Evolutionary conservation across 805 yeast species (phyloP).

Genomic region (Naumovozyma dairenensis): DNA sequence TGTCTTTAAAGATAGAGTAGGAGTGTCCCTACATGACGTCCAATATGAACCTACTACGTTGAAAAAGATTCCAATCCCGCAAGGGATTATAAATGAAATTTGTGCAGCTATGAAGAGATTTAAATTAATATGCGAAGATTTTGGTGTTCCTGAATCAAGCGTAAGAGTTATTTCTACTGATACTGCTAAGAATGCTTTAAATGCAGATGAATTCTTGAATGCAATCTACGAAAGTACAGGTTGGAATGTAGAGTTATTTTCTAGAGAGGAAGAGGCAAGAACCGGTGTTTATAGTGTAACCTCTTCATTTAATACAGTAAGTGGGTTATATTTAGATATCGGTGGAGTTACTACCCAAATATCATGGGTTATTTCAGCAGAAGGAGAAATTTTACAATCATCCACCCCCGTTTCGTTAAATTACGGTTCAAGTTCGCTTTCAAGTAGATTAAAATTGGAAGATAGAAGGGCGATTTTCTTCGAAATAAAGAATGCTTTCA

Average conservation of each 20-base stretch:
- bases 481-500: conserved; percentile 43
- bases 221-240: conserved; percentile 48
- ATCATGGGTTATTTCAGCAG: conserved; percentile 54
- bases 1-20: conserved; percentile 63
- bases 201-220: conserved; percentile 47
- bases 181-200: conserved; percentile 61
- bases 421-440: conserved; percentile 65
- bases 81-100: conserved; percentile 48
- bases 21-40: conserved; percentile 58
- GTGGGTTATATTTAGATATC: conserved; percentile 62
- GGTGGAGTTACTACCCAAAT: conserved; percentile 65
- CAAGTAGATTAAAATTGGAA: conserved; percentile 45
- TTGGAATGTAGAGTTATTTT: conserved; percentile 53
- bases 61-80: conserved; percentile 43
- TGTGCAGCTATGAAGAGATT: conserved; percentile 57
- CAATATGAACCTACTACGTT: conserved; percentile 35
- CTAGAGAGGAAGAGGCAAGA: conserved; percentile 56
- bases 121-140: conserved; percentile 59
- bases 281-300: conserved; percentile 68
- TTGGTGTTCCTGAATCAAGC: conserved; percentile 55
- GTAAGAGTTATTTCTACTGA: conserved; percentile 67
- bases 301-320: conserved; percentile 54
- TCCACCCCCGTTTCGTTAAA: conserved; percentile 55
- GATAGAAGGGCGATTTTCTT: conserved; percentile 38
- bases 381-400: conserved; percentile 47